These are phyloP conservation scores for Fennellomyces sp. DNA, from an alignment of 371 early-diverging fungal species.

Conservation along the genomic window DNA sequence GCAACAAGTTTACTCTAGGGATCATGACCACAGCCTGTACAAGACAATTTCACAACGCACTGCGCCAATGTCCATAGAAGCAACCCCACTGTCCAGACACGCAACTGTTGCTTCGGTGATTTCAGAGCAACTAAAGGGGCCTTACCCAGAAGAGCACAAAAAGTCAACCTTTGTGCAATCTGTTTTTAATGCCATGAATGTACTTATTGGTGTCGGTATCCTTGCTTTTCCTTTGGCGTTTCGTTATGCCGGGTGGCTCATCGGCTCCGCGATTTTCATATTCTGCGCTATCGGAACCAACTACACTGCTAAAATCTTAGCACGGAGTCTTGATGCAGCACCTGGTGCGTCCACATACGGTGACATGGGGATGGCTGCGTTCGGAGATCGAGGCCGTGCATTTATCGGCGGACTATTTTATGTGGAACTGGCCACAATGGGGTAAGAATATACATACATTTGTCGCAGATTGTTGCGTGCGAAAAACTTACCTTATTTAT, in stretches of 20 bases:
- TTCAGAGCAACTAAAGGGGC: constrained; percentile 11
- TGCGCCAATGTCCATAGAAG: neutral
- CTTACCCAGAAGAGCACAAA: neutral
- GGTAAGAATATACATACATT: constrained; percentile 15
- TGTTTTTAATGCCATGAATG: constrained; percentile 61
- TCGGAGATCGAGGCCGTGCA: constrained; percentile 55
- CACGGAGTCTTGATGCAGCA: constrained; percentile 25
- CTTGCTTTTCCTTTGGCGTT: constrained; percentile 40
- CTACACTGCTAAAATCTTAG: constrained; percentile 61
- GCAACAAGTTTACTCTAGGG: neutral
- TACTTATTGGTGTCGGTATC: constrained; percentile 65
- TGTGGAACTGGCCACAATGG: constrained; percentile 66
- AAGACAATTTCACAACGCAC: neutral
- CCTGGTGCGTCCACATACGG: constrained; percentile 49
- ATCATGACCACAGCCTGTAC: neutral
- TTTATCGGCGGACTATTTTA: constrained; percentile 53
- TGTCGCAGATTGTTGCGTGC: neutral
- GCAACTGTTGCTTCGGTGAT: constrained; percentile 20
- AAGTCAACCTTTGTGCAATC: constrained; percentile 39
- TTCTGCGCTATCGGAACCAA: constrained; percentile 49
- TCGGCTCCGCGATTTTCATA: constrained; percentile 54
- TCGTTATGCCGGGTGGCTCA: constrained; percentile 50
- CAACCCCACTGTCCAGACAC: constrained; percentile 11
- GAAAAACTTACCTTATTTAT: neutral
- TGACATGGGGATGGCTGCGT: constrained; percentile 69